phyloP scores from a whole-genome alignment of 495 filamentous ascomycete genomes.

The Penicillium herquei region DNA sequence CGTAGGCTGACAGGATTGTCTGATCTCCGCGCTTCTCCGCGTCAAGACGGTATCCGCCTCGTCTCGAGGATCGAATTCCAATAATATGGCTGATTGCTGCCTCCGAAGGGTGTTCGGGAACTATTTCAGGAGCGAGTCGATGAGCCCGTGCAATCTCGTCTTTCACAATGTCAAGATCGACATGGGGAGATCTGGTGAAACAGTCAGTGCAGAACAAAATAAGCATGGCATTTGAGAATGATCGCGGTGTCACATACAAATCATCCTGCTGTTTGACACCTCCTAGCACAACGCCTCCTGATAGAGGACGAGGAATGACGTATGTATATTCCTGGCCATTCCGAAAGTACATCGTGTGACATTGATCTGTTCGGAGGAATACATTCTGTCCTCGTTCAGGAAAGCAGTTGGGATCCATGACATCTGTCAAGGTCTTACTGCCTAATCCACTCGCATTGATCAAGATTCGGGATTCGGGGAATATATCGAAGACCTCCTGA shows the following conservation, averaged over 20 bases:
- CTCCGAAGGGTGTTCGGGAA: constrained; percentile 34
- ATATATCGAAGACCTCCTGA: constrained; percentile 37
- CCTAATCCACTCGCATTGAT: constrained; percentile 47
- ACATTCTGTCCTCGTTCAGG: constrained; percentile 47
- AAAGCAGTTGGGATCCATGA: constrained; percentile 39
- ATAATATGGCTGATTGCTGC: constrained; percentile 36
- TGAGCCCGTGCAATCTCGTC: constrained; percentile 45
- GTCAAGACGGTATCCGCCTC: constrained; percentile 41
- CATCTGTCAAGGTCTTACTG: constrained; percentile 36
- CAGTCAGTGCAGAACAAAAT: background rate
- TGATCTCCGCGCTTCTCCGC: constrained; percentile 28
- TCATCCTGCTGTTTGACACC: constrained; percentile 45
- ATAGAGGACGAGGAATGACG: constrained; percentile 46
- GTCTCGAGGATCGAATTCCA: constrained; percentile 40
- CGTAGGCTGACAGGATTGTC: constrained; percentile 39
- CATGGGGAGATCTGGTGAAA: constrained; percentile 29
- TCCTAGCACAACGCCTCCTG: constrained; percentile 44
- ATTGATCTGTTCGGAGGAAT: constrained; percentile 32
- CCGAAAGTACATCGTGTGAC: constrained; percentile 37
- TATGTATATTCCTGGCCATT: constrained; percentile 51
- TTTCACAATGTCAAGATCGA: constrained; percentile 37
- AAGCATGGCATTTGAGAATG: background rate
- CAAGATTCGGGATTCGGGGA: constrained; percentile 38
- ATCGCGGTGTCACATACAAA: constrained; percentile 25
- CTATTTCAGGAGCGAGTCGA: constrained; percentile 38